Evolutionary conservation across 805 yeast species (phyloP).

Genomic region (Lipomyces mesembrius): DNA sequence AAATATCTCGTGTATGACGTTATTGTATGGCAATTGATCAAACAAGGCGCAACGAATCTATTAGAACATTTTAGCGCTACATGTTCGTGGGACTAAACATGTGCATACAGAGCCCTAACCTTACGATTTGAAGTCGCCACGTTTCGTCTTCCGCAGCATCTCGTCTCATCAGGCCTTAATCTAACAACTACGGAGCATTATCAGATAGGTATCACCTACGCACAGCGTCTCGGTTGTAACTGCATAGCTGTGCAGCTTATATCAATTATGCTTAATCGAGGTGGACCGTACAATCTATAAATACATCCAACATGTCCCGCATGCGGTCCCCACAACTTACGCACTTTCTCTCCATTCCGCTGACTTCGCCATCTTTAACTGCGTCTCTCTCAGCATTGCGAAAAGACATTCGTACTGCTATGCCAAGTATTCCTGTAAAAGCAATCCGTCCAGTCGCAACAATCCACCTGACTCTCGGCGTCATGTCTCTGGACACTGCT

Average conservation of each 20-base stretch:
- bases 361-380: conserved; percentile 6
- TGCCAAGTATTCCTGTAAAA: conserved; percentile 15
- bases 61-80: too few species aligned
- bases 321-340: conserved; percentile 11
- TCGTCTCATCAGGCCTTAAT: not conserved
- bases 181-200: not conserved
- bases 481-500: conserved; percentile 14
- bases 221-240: not conserved
- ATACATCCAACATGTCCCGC: not conserved
- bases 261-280: not conserved
- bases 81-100: too few species aligned
- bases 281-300: not conserved
- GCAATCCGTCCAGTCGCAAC: conserved; percentile 23
- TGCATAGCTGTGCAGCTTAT: not conserved
- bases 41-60: too few species aligned
- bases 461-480: conserved; percentile 30
- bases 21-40: too few species aligned
- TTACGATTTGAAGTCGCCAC: too few species aligned
- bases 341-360: conserved; percentile 29
- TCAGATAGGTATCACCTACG: not conserved
- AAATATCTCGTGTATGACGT: too few species aligned
- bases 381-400: conserved; percentile 9
- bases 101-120: too few species aligned
- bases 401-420: not conserved
- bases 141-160: too few species aligned